Evolutionary conservation across 352 stramenopile species (phyloP), one percentile per base, ranked within the genome.

Genomic region (Globisporangium rhizosaccharum): DNA sequence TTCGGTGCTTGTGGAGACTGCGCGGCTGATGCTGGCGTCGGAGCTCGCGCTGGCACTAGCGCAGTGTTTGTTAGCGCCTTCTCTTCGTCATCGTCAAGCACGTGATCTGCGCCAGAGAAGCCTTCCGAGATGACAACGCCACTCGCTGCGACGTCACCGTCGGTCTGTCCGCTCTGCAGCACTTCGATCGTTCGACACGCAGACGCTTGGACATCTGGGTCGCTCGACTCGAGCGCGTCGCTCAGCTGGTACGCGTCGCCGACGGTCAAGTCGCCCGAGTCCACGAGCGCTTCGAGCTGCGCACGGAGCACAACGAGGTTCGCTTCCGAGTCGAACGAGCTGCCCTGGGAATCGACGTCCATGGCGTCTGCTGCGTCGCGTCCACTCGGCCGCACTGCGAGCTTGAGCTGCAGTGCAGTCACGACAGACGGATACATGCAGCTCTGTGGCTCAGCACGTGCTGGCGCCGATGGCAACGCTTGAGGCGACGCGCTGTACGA

Each of bases 281-380:
- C 85, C 23, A 91, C 79, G 20, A 94, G 65, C 23, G 78, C 89
- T 56, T 94, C 85, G 41, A 93, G 65, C 46, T 94, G 85, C 0
- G 83, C 83, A 23, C 82, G 79, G 18, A 91, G 30, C 36, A 92
- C 68, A 41, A 90, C 71, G 3, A 75, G 51, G 2, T 71, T 66
- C 1, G 33, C 59, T 10, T 51, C 23, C 2, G 54, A 59, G 11
- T 63, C 47, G n/a, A 39, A 39, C 3, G 11, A 14, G 30, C 2
- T 25, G 5, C 12, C 41, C 7, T 47, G 30, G 3, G 54, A 23
- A 2, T 51, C 57, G 10, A 25, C 30, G 3, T 66, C 53, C 20
- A 18, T 25, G 20, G 15, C 46, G 4, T 51, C 30, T 23, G 36
- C 28, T 48, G 18, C 18, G 11, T 52, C 15, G 7, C 11, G 20